Percentiles rank a stretch among this genome's conserved stretches.
These are phyloP conservation scores for Pharus latifolius DNA, from an alignment of 176 grass and related monocot genomes.

Conservation along the genomic window DNA sequence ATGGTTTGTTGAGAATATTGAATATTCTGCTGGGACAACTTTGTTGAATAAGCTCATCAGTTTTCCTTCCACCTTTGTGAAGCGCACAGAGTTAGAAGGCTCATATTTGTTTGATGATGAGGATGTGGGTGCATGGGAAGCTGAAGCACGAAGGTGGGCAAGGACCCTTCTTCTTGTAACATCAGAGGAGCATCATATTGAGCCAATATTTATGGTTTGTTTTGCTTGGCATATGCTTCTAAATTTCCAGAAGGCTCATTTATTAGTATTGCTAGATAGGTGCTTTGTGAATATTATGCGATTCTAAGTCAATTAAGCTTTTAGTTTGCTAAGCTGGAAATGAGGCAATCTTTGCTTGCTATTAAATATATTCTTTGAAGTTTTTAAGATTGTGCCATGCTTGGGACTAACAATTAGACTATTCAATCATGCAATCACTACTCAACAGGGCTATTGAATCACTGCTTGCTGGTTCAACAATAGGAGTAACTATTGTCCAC, in stretches of 20 bases:
- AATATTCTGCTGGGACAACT: slow-evolving; percentile 27
- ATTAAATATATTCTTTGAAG: not conserved
- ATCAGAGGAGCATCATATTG: slow-evolving; percentile 50
- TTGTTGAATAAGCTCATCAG: slow-evolving; percentile 61
- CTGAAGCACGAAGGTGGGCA: slow-evolving; percentile 80
- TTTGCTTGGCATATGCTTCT: slow-evolving; percentile 21
- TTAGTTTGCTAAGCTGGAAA: no score
- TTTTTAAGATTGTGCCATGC: not conserved
- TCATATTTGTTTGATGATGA: slow-evolving; percentile 75
- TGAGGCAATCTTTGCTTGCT: not conserved
- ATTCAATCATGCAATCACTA: no score
- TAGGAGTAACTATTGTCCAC: no score
- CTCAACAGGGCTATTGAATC: no score
- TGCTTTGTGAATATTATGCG: not conserved
- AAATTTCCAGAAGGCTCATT: slow-evolving; percentile 16
- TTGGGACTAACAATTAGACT: not conserved
- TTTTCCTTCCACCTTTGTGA: slow-evolving; percentile 66
- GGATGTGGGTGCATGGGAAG: slow-evolving; percentile 79
- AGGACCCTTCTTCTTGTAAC: slow-evolving; percentile 70
- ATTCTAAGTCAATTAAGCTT: no score
- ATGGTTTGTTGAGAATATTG: slow-evolving; percentile 55
- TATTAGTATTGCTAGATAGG: not conserved
- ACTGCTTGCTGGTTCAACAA: no score
- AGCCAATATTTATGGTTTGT: slow-evolving; percentile 55
- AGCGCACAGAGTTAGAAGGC: slow-evolving; percentile 21